Percentiles rank a stretch among this genome's conserved stretches.
These are phyloP conservation scores for Beta corolliflora DNA, from an alignment of 179 eudicot genomes.

Conservation along the genomic window DNA sequence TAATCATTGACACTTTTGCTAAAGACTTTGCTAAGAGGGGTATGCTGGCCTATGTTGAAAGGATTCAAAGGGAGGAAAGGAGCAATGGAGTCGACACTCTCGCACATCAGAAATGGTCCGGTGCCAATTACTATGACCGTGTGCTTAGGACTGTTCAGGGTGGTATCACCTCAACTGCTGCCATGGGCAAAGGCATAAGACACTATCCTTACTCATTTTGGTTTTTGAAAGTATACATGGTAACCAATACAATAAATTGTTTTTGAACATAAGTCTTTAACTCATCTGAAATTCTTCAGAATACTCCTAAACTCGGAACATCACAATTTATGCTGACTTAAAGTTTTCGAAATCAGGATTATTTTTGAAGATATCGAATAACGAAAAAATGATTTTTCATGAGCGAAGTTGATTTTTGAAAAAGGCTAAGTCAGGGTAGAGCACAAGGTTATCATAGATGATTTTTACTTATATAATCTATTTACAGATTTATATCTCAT, in stretches of 20 bases:
- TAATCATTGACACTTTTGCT: slow-evolving; percentile 72
- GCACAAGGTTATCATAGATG: too few species aligned
- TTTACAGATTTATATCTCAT: too few species aligned
- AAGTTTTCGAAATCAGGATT: background rate
- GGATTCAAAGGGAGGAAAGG: slow-evolving; percentile 84
- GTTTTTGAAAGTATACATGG: background rate
- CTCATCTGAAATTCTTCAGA: background rate
- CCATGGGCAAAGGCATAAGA: slow-evolving; percentile 86
- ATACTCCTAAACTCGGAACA: too few species aligned
- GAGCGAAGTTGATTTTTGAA: too few species aligned
- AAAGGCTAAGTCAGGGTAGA: too few species aligned
- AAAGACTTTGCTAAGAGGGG: slow-evolving; percentile 73
- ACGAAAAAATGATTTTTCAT: too few species aligned
- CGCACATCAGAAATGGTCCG: slow-evolving; percentile 98
- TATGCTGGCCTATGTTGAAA: slow-evolving; percentile 90
- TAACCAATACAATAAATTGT: background rate
- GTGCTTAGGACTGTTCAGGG: slow-evolving; percentile 89
- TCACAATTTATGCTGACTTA: background rate
- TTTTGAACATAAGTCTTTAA: background rate
- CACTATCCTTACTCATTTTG: background rate
- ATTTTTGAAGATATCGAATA: background rate
- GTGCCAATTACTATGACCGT: slow-evolving; percentile 87
- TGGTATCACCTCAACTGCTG: slow-evolving; percentile 93
- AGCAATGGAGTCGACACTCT: slow-evolving; percentile 73
- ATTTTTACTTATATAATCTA: too few species aligned